Evolutionary conservation across 345 rosid species (phyloP), one percentile per base, ranked within the genome.

Genomic region (Gossypium bickii): DNA sequence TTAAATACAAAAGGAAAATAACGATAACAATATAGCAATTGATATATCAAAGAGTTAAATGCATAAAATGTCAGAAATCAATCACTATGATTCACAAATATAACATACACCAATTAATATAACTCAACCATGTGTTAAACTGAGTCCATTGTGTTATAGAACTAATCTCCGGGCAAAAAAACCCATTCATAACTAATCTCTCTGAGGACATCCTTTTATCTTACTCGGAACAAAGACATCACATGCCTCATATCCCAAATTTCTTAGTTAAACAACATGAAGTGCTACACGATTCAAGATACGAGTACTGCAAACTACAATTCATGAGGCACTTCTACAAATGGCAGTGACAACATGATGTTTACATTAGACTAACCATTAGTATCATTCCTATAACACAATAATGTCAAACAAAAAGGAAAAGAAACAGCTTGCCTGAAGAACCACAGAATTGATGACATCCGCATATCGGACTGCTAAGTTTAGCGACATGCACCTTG

Each of bases 401-500:
- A 43, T 44, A 45, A 47, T 25, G 22, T 13, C 17, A 60, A 25
- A 25, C 47, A 43, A 59, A 25, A 1, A 59, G 11, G 25, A 25
- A 59, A 24, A 12, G 4, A 60, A 66, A 65, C 7, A 74, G 80
- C 86, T 80, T 81, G 80, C 99, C 99, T 95, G 98, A 80, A 95
- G 97, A 80, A 95, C 97, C 16, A 95, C 85, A 61, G 99, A 91
- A 81, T 93, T 89, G 82, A 95, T 95, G 47, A 93, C 97, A 88
- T 93, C 98, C 1, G 98, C 99, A 86, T 93, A 95, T 85, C 91
- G 83, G 51, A 93, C 97, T 0, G 99, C 98, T 89, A 95, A 83
- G 80, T 93, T 95, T 71, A 95, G 86, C 0, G 99, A 93, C 96
- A 95, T 91, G 78, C 98, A 95, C 87, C 99, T 89, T 59, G 99